Evolutionary conservation across 129 eudicot genomes (phyloP).

Genomic region (Calendula officinalis): DNA sequence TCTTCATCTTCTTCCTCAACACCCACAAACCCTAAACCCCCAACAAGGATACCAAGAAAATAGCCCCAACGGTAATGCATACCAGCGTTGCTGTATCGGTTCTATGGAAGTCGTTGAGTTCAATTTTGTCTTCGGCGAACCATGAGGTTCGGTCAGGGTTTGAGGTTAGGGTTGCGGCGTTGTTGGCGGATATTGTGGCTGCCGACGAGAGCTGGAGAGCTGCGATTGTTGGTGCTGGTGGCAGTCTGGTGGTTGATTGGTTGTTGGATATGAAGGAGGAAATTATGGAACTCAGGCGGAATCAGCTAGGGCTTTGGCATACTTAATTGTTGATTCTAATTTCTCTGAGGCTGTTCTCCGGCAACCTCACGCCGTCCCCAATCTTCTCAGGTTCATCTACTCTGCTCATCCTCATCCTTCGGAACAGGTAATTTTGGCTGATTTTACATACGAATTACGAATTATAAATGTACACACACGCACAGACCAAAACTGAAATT

Average conservation of each 20-base stretch:
- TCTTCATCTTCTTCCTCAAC: no score
- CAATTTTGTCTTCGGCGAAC: slow-evolving; percentile 76
- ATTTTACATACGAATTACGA: neutral
- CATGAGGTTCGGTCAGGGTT: slow-evolving; percentile 84
- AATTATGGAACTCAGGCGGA: slow-evolving; percentile 63
- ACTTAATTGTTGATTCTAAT: slow-evolving; percentile 76
- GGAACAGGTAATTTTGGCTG: slow-evolving; percentile 14
- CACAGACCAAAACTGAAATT: slow-evolving; percentile 12
- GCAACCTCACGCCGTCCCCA: slow-evolving; percentile 68
- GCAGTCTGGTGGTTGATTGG: slow-evolving; percentile 91
- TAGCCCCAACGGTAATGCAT: slow-evolving; percentile 52
- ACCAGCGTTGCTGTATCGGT: slow-evolving; percentile 82
- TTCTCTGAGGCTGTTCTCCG: slow-evolving; percentile 57
- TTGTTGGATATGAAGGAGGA: slow-evolving; percentile 63
- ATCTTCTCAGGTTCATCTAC: slow-evolving; percentile 74
- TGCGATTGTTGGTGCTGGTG: slow-evolving; percentile 83
- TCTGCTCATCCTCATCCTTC: slow-evolving; percentile 62
- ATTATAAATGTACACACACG: neutral
- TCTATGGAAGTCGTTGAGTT: slow-evolving; percentile 74
- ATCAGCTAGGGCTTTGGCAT: slow-evolving; percentile 95
- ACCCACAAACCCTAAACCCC: no score
- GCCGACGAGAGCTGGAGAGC: slow-evolving; percentile 71
- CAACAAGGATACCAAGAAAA: no score
- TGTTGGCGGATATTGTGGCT: slow-evolving; percentile 93
- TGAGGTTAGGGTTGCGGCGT: slow-evolving; percentile 83